Percentiles rank a stretch among this genome's conserved stretches.
phyloP scores from a whole-genome alignment of 805 yeast genomes.

The Saturnispora sekii region DNA sequence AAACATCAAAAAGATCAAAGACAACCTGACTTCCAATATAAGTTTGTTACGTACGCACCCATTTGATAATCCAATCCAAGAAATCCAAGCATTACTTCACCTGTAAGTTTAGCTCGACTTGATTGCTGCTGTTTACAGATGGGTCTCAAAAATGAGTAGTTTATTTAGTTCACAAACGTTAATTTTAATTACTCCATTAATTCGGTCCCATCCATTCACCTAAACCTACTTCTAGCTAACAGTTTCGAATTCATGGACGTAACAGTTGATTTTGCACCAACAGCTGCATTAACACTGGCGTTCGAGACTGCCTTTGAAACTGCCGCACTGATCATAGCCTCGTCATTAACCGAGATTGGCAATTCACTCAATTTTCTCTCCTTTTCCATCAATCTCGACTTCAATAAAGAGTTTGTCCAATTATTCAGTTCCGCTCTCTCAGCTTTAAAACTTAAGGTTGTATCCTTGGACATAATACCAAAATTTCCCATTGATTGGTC shows the following conservation, averaged over 20 bases:
- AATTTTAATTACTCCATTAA: too few relatives aligned
- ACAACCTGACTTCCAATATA: too few relatives aligned
- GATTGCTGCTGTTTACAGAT: too few relatives aligned
- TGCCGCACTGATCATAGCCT: slow-evolving; percentile 30
- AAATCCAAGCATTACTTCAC: too few relatives aligned
- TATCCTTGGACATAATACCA: slow-evolving; percentile 46
- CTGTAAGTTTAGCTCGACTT: too few relatives aligned
- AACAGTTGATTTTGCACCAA: slow-evolving; percentile 19
- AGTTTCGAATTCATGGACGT: slow-evolving; percentile 54
- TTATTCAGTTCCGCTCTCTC: slow-evolving; percentile 38
- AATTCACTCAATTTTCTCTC: slow-evolving; percentile 33
- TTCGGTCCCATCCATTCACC: slow-evolving; percentile 17
- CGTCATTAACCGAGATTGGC: slow-evolving; percentile 27
- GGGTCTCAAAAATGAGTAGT: too few relatives aligned
- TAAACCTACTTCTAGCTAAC: slow-evolving; percentile 45
- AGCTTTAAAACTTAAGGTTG: slow-evolving; percentile 49
- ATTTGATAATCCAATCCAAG: too few relatives aligned
- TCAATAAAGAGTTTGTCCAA: slow-evolving; percentile 51
- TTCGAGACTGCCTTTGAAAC: slow-evolving; percentile 24
- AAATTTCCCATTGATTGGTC: slow-evolving; percentile 36
- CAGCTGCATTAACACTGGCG: slow-evolving; percentile 9
- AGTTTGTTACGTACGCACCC: too few relatives aligned
- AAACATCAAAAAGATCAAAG: too few relatives aligned
- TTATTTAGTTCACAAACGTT: too few relatives aligned
- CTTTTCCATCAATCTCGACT: slow-evolving; percentile 37